phyloP scores from a whole-genome alignment of 140 eudicot genomes.

The Flaveria floridana region DNA sequence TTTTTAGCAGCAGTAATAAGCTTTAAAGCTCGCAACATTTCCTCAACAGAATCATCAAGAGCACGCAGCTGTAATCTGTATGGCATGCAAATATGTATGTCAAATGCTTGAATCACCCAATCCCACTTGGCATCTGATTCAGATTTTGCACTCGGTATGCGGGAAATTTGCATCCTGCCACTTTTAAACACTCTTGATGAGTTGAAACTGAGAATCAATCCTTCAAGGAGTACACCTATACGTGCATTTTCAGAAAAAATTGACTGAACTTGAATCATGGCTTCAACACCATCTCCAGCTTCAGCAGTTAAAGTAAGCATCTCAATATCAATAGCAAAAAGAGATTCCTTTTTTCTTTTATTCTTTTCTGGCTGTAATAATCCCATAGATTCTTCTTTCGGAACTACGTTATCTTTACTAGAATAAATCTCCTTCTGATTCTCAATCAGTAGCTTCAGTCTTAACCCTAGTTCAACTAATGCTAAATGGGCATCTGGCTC shows the following conservation, averaged over 20 bases:
- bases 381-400: constrained; percentile 44
- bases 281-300: constrained; percentile 97
- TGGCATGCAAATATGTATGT: constrained; percentile 86
- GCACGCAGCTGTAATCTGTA: constrained; percentile 92
- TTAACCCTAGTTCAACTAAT: constrained; percentile 67
- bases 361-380: constrained; percentile 50
- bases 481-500: constrained; percentile 95
- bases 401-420: constrained; percentile 34
- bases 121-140: constrained; percentile 70
- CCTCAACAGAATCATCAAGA: constrained; percentile 91
- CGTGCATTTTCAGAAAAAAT: constrained; percentile 98
- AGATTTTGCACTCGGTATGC: constrained; percentile 62
- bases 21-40: constrained; percentile 88
- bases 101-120: constrained; percentile 95
- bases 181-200: constrained; percentile 67
- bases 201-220: constrained; percentile 71
- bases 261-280: constrained; percentile 75
- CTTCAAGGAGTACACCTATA: constrained; percentile 92
- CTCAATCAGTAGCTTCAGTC: constrained; percentile 60
- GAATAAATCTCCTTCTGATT: constrained; percentile 43
- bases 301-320: constrained; percentile 82
- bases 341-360: constrained; percentile 65
- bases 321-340: constrained; percentile 87
- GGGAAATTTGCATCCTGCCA: constrained; percentile 93
- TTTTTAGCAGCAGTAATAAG: constrained; percentile 74